Evolutionary conservation across 2,329 filamentous ascomycete species (phyloP).

Genomic region (Sodiomyces alkalinus): DNA sequence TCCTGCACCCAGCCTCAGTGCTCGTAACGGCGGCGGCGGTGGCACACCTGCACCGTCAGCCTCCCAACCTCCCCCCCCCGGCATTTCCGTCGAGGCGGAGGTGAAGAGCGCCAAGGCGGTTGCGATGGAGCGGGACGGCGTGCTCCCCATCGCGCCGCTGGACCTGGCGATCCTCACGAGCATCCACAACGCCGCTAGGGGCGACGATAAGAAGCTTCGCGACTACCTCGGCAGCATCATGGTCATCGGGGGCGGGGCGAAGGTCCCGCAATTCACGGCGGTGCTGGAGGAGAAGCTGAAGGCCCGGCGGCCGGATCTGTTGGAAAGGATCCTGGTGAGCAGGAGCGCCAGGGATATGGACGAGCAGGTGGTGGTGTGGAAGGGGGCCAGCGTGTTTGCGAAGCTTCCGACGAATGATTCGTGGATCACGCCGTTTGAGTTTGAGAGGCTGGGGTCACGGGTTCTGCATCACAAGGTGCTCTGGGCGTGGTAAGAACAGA

Average conservation of each 20-base stretch:
- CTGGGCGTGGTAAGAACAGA: conserved; percentile 50
- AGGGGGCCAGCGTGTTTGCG: conserved; percentile 92
- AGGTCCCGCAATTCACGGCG: conserved; percentile 63
- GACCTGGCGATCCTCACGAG: conserved; percentile 82
- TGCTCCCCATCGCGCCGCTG: conserved; percentile 69
- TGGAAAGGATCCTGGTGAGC: conserved; percentile 46
- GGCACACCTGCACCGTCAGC: conserved; percentile 23
- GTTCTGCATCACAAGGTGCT: conserved; percentile 71
- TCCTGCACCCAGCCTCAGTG: conserved; percentile 34
- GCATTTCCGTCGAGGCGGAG: conserved; percentile 34
- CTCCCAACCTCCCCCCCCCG: conserved; percentile 23
- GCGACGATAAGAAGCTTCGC: conserved; percentile 83
- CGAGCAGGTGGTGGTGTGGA: conserved; percentile 95
- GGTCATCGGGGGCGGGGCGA: conserved; percentile 74
- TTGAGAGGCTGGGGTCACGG: conserved; percentile 69
- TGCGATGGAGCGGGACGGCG: conserved; percentile 59
- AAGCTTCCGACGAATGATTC: conserved; percentile 86
- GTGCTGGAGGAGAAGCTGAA: conserved; percentile 75
- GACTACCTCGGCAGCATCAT: conserved; percentile 85
- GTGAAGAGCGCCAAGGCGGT: conserved; percentile 35
- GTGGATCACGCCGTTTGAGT: conserved; percentile 82
- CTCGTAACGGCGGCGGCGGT: conserved; percentile 34
- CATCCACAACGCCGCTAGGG: conserved; percentile 72
- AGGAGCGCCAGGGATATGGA: conserved; percentile 82
- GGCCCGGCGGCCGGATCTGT: conserved; percentile 43